Conservation (phyloP, 495 filamentous ascomycete species). For the Beverwykella pulmonaria region DNA sequence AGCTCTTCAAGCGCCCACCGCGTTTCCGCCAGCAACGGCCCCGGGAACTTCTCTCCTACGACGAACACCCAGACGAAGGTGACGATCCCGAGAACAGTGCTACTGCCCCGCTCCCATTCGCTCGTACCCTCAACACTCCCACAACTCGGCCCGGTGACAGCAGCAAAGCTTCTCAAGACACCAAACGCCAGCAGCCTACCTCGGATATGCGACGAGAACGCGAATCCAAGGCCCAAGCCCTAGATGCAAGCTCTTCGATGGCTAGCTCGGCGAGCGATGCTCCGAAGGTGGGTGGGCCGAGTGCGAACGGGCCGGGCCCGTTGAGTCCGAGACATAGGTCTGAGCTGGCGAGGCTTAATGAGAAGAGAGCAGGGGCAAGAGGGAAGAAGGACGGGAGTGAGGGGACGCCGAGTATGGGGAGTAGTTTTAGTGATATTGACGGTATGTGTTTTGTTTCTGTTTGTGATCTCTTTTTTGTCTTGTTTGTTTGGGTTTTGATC, state of each 20-base stretch:
- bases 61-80: conserved; percentile 59
- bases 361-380: conserved; percentile 46
- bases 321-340: background rate
- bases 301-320: conserved; percentile 51
- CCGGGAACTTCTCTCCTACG: conserved; percentile 29
- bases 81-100: conserved; percentile 56
- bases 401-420: conserved; percentile 92
- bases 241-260: conserved; percentile 22
- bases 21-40: conserved; percentile 46
- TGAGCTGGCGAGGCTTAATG: background rate
- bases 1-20: conserved; percentile 36
- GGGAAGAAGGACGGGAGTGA: conserved; percentile 70
- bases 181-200: background rate
- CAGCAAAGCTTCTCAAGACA: background rate
- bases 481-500: conserved; percentile 1
- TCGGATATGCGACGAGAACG: background rate
- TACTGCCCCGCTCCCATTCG: conserved; percentile 70
- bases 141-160: background rate
- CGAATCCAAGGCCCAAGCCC: background rate
- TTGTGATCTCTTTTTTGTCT: conserved; percentile 17
- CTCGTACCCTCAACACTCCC: conserved; percentile 7
- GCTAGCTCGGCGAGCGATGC: conserved; percentile 39
- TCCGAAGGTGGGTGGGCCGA: conserved; percentile 36
- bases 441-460: conserved; percentile 56
- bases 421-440: conserved; percentile 95